A percentile compares a stretch with the other conserved stretches of the same genome.
Evolutionary conservation across 805 yeast species (phyloP).

Genomic region (Ogataea degrootiae): DNA sequence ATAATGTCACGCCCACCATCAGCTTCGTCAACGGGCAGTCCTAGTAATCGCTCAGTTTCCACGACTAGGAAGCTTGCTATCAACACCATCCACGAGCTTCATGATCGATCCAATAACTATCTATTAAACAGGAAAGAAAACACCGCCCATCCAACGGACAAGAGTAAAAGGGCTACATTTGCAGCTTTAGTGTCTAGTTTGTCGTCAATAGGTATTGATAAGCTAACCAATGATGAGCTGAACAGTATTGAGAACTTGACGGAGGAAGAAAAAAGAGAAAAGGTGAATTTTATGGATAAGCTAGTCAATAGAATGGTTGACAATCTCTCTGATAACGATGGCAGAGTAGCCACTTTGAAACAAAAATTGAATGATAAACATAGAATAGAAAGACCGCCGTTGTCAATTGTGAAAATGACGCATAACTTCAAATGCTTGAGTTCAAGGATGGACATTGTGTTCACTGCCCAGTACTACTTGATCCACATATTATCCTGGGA

Average conservation of each 20-base stretch:
- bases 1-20: background rate
- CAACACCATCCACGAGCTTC: constrained; percentile 19
- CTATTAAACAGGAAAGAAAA: constrained; percentile 5
- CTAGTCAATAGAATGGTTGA: constrained; percentile 49
- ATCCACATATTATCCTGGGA: constrained; percentile 70
- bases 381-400: constrained; percentile 39
- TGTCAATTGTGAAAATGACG: constrained; percentile 54
- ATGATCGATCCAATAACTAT: constrained; percentile 21
- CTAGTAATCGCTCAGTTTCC: constrained; percentile 7
- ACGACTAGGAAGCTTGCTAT: constrained; percentile 16
- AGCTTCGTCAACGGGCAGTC: background rate
- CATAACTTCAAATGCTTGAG: constrained; percentile 56
- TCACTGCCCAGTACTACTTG: constrained; percentile 57
- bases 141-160: constrained; percentile 10
- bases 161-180: constrained; percentile 27
- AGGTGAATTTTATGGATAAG: constrained; percentile 52
- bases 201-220: constrained; percentile 41
- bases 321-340: constrained; percentile 43
- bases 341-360: background rate
- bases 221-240: constrained; percentile 18
- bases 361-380: constrained; percentile 27
- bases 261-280: constrained; percentile 22
- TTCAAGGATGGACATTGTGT: constrained; percentile 49
- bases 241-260: constrained; percentile 1
- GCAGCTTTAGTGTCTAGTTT: constrained; percentile 43